Evolutionary conservation across 2,329 filamentous ascomycete genomes (phyloP), one percentile per base, ranked within the genome.

Genomic region (Cladosporium colombiae): DNA sequence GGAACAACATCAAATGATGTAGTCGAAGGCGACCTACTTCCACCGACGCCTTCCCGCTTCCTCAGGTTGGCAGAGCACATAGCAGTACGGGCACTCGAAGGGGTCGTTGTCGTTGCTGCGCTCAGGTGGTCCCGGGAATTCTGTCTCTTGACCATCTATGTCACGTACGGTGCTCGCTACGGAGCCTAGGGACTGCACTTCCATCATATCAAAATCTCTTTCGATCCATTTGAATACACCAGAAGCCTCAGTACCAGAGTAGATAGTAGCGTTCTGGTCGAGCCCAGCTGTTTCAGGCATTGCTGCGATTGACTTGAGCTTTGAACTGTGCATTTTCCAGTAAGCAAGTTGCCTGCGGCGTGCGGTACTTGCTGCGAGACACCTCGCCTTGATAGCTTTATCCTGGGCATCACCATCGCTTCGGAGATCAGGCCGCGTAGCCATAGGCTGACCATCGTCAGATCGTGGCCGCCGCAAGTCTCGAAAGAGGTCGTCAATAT

Each of bases 51-150:
- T 25, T 27, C 14, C 23, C 2, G 49, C 23, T 25, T 40, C 60
- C 14, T 46, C 16, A 1, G 37, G 16, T 5, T 40, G 60, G 23
- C 60, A 62, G 2, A 53, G 46, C 5, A 62, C 21, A 18, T 23
- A 37, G 60, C 60, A 62, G 25, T 27, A 53, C 6, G 44, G 60
- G 18, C 60, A 62, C 13, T 40, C 60, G n/a, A 62, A 62, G 6
- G 10, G 16, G 4, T 53, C 23, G 13, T 60, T 5, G 37, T n/a
- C 50, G 18, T 18, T 23, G 16, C 8, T 23, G 10, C 16, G 2
- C 5, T 55, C 21, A 11, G 60, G 60, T 25, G 60, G 46, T n/a
- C 27, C 29, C 4, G 60, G 60, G 31, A 62, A 44, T 18, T 29
- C 23, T 3, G 50, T 31, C 29, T 62, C 46, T 11, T 52, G 27